phyloP scores from a whole-genome alignment of 2,329 filamentous ascomycete species.

The Microcyclosporella mali region DNA sequence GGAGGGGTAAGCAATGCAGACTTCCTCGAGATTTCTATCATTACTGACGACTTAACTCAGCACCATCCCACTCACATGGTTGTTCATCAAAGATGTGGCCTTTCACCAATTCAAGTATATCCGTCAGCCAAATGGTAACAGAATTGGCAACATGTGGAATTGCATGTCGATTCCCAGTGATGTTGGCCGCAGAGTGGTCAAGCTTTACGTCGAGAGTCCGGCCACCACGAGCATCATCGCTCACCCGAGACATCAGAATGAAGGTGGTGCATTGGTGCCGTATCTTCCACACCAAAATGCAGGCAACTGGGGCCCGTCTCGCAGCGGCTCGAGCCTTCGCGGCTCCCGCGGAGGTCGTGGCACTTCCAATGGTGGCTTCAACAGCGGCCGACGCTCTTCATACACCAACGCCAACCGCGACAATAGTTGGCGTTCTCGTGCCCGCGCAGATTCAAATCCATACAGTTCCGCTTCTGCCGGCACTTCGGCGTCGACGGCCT shows the following conservation, averaged over 20 bases:
- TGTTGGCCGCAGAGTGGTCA: slow-evolving; percentile 23
- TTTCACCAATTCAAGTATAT: slow-evolving; percentile 25
- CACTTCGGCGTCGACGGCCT: too few species aligned
- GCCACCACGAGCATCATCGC: slow-evolving; percentile 18
- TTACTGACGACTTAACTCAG: slow-evolving; percentile 17
- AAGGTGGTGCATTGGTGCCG: slow-evolving; percentile 6
- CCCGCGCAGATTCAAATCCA: too few species aligned
- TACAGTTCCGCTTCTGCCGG: background rate
- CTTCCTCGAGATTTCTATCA: slow-evolving; percentile 1
- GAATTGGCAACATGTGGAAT: slow-evolving; percentile 31
- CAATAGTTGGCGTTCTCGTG: too few species aligned
- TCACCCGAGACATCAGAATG: slow-evolving; percentile 13
- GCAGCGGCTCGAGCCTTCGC: slow-evolving; percentile 7
- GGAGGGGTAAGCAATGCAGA: slow-evolving; percentile 10
- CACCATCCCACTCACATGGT: slow-evolving; percentile 23
- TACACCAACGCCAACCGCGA: slow-evolving; percentile 1
- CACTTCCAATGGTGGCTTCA: slow-evolving; percentile 7
- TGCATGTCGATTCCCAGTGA: slow-evolving; percentile 26
- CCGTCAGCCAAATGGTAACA: slow-evolving; percentile 18
- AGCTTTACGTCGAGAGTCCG: slow-evolving; percentile 21
- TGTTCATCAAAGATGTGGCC: slow-evolving; percentile 27
- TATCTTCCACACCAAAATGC: background rate
- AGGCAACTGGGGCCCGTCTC: too few species aligned
- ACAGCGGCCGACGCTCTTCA: background rate
- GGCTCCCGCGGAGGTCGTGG: slow-evolving; percentile 12